Percentiles rank a stretch among this genome's conserved stretches.
phyloP scores from a whole-genome alignment of 1,139 yeast species.

The Hyphopichia buzzinii region DNA sequence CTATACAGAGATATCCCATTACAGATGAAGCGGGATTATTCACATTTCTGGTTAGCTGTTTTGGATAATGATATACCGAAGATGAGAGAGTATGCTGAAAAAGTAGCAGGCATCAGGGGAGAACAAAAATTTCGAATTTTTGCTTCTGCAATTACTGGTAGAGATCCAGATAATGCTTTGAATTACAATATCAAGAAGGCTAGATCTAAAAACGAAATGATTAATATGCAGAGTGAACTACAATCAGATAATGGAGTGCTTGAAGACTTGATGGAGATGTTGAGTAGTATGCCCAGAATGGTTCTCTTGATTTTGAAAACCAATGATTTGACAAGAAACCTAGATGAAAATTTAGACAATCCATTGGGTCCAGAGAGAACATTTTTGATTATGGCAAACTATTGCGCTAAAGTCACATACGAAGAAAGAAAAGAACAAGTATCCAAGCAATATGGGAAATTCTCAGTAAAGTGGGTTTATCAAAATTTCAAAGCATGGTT shows the following conservation, averaged over 20 bases:
- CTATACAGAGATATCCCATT: conserved; percentile 82
- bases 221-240: conserved; percentile 62
- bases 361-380: conserved; percentile 90
- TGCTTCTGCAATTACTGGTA: conserved; percentile 92
- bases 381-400: conserved; percentile 82
- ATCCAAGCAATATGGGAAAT: conserved; percentile 24
- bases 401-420: conserved; percentile 81
- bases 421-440: conserved; percentile 56
- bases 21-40: conserved; percentile 74
- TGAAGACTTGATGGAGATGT: conserved; percentile 73
- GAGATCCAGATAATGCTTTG: conserved; percentile 49
- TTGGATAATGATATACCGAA: conserved; percentile 63
- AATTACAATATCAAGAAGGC: conserved; percentile 49
- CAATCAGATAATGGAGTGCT: conserved; percentile 58
- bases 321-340: conserved; percentile 83
- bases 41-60: conserved; percentile 90
- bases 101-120: conserved; percentile 78
- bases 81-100: conserved; percentile 72
- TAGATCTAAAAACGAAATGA: conserved; percentile 59
- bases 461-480: conserved; percentile 38
- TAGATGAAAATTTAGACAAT: conserved; percentile 78
- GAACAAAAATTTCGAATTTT: conserved; percentile 74
- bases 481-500: conserved; percentile 45
- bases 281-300: conserved; percentile 79
- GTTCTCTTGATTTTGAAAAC: conserved; percentile 87